phyloP scores from a whole-genome alignment of 73 alveolate species.

The Paramecium tetraurelia region DNA sequence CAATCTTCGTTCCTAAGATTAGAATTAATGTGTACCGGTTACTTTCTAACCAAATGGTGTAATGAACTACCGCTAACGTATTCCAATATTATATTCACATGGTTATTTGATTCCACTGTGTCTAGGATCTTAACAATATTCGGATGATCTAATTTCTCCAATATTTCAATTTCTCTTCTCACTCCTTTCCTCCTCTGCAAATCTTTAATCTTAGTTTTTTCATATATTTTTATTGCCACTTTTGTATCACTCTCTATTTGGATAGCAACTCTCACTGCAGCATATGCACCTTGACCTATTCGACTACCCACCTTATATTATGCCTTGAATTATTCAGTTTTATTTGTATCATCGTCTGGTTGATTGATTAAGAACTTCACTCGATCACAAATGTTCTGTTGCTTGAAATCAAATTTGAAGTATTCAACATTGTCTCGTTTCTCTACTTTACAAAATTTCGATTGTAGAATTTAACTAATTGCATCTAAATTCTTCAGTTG shows the following conservation, averaged over 20 bases:
- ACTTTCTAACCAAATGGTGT: constrained; percentile 69
- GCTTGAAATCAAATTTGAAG: constrained; percentile 21
- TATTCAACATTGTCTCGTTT: constrained; percentile 1
- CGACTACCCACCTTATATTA: constrained; percentile 56
- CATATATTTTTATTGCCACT: constrained; percentile 82
- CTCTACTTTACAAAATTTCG: constrained; percentile 34
- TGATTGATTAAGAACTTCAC: background rate
- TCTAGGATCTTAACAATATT: constrained; percentile 86
- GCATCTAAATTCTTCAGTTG: background rate
- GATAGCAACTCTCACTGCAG: constrained; percentile 63
- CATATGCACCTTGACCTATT: constrained; percentile 67
- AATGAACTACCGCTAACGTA: constrained; percentile 90
- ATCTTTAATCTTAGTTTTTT: constrained; percentile 84
- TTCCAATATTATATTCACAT: constrained; percentile 84
- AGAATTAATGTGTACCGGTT: constrained; percentile 52
- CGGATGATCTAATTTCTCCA: constrained; percentile 78
- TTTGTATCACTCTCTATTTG: constrained; percentile 7
- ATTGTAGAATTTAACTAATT: background rate
- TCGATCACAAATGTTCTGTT: constrained; percentile 3
- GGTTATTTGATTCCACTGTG: constrained; percentile 80
- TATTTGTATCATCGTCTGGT: constrained; percentile 37
- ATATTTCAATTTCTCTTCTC: constrained; percentile 84
- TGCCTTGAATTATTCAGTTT: constrained; percentile 47
- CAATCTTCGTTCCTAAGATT: background rate
- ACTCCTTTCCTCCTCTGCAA: constrained; percentile 83